Evolutionary conservation across 2,329 filamentous ascomycete genomes (phyloP).

Genomic region (Neofusicoccum ribis): DNA sequence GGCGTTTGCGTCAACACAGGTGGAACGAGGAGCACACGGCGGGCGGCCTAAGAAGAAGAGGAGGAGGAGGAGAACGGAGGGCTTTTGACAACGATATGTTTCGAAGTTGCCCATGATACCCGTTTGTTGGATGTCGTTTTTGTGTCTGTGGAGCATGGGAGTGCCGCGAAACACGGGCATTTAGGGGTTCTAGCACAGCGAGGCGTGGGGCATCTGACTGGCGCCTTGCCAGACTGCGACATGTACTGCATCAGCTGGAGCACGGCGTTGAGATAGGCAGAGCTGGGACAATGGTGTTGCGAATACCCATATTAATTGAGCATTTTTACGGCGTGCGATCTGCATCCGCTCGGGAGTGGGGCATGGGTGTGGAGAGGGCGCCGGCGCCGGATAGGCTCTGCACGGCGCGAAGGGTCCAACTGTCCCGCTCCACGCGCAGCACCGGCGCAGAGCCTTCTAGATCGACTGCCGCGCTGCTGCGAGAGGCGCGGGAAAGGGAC

Average conservation of each 20-base stretch:
- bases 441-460: no score
- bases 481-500: neutral
- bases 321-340: neutral
- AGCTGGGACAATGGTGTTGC: neutral
- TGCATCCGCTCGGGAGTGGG: neutral
- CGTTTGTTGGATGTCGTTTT: neutral
- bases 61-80: constrained; percentile 31
- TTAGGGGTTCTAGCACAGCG: no score
- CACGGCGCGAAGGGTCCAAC: no score
- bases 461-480: no score
- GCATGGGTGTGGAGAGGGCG: neutral
- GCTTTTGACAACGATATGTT: constrained; percentile 27
- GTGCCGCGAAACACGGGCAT: no score
- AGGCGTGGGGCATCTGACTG: no score
- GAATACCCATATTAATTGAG: constrained; percentile 5
- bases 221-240: neutral
- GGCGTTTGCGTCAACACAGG: constrained; percentile 31
- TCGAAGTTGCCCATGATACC: neutral
- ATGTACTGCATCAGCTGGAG: neutral
- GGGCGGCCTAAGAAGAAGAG: constrained; percentile 36
- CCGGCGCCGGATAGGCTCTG: no score
- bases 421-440: no score
- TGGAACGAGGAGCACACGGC: constrained; percentile 37
- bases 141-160: no score
- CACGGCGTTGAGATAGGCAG: neutral